Evolutionary conservation across 2,329 filamentous ascomycete genomes (phyloP), one percentile per base, ranked within the genome.

Genomic region (Neofusicoccum laricinum): DNA sequence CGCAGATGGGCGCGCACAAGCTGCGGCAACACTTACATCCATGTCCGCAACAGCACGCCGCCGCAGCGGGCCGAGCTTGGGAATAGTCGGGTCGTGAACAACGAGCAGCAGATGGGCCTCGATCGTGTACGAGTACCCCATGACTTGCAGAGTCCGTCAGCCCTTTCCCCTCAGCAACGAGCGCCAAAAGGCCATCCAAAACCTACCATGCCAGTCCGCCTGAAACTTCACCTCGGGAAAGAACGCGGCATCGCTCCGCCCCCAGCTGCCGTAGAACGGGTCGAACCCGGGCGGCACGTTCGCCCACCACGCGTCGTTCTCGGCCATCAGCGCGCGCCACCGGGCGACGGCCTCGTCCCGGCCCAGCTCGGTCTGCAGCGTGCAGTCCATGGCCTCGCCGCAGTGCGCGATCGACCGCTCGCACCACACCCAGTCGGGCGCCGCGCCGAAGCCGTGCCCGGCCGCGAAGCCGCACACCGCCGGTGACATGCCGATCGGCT

Each of bases 141-240:
- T 69, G 2, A 43, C 45, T 55, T 30, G 25, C 25, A 30, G 4
- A 30, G 7, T 30, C 25, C 25, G 25, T 25, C 8, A 41, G 46
- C 8, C 21, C 8, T 10, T 19, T n/a, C n/a, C 38, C 17, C n/a
- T 19, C 48, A 15, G 3, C 17, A 14, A 25, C 25, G 5, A 7
- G 25, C 25, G 5, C 25, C 25, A 6, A 7, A 30, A 30, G 25
- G 25, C 4, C 5, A 30, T 6, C 4, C 25, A 38, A 21, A 6
- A 21, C 67, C 49, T 58, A 69, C 70, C 70, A 65, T 77, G 74
- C 7, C 71, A 70, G 53, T 76, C 75, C 34, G 74, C 72, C 36
- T 74, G 73, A 15, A 74, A 73, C 30, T 73, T 68, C 11, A 76
- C 72, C 63, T 75, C 74, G 4, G 74, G 74, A 48, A 77, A 77